Conservation (phyloP, 2,329 filamentous ascomycete genomes). For the Sarocladiaceae sp. region DNA sequence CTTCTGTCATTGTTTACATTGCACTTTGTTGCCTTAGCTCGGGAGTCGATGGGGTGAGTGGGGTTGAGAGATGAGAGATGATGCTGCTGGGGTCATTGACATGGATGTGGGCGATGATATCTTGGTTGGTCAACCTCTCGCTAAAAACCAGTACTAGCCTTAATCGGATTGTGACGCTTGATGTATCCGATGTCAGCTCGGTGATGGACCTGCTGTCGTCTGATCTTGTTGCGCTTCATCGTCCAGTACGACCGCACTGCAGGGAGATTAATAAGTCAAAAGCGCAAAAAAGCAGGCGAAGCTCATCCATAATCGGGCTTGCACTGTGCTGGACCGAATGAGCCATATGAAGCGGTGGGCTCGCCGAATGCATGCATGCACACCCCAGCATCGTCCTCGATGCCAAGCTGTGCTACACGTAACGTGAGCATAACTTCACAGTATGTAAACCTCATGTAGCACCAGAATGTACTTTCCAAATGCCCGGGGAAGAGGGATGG, state of each 20-base stretch:
- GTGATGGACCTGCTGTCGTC: too few relatives aligned
- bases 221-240: too few relatives aligned
- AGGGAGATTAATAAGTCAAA: too few relatives aligned
- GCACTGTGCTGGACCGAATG: background rate
- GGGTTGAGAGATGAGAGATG: background rate
- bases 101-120: background rate
- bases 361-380: background rate
- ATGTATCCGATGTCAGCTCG: too few relatives aligned
- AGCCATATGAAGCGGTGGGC: background rate
- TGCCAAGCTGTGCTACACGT: background rate
- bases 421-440: background rate
- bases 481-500: background rate
- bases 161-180: too few relatives aligned
- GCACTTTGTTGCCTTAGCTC: background rate
- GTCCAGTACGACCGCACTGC: too few relatives aligned
- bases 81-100: background rate
- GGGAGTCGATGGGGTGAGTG: background rate
- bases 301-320: too few relatives aligned
- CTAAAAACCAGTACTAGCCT: too few relatives aligned
- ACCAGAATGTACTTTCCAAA: background rate
- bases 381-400: background rate
- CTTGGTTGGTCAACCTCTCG: background rate
- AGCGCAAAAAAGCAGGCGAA: too few relatives aligned
- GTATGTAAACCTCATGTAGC: background rate
- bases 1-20: background rate